Percentiles rank a stretch among this genome's conserved stretches.
phyloP scores from a whole-genome alignment of 2,329 filamentous ascomycete genomes.

The Pseudonectria buxi region DNA sequence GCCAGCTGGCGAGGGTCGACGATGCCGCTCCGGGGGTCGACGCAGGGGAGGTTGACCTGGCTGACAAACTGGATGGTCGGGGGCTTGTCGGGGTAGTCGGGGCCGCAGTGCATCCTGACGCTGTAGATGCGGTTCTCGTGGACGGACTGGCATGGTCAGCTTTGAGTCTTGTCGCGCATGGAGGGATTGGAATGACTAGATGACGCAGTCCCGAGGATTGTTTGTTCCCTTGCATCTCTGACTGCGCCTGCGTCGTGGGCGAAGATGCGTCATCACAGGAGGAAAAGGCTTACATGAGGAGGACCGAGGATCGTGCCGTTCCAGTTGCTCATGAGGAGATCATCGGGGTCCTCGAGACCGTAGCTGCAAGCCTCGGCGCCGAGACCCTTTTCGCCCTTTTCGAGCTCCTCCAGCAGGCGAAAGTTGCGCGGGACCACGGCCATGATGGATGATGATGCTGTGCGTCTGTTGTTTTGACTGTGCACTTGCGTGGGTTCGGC shows the following conservation, averaged over 20 bases:
- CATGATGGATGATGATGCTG: slow-evolving; percentile 22
- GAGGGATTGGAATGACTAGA: not conserved
- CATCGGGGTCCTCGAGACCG: slow-evolving; percentile 86
- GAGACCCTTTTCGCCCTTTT: slow-evolving; percentile 97
- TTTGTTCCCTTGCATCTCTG: too few species aligned
- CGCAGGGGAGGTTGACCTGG: slow-evolving; percentile 93
- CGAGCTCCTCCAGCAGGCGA: slow-evolving; percentile 89
- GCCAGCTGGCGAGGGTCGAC: slow-evolving; percentile 80
- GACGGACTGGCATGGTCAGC: slow-evolving; percentile 55
- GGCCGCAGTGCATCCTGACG: slow-evolving; percentile 90
- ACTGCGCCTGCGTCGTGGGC: too few species aligned
- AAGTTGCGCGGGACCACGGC: slow-evolving; percentile 87
- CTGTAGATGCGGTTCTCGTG: slow-evolving; percentile 99
- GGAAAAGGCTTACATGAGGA: slow-evolving; percentile 66
- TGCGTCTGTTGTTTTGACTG: not conserved
- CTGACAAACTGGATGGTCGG: slow-evolving; percentile 89
- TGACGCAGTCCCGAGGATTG: too few species aligned
- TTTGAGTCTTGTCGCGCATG: too few species aligned
- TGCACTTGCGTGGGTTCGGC: not conserved
- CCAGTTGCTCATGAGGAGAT: slow-evolving; percentile 97
- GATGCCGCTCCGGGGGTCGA: slow-evolving; percentile 71
- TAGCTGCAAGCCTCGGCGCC: slow-evolving; percentile 97
- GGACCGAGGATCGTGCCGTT: slow-evolving; percentile 96
- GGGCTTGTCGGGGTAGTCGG: slow-evolving; percentile 80
- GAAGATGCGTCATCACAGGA: too few species aligned